Conservation (phyloP, 805 yeast species). For the Lipomyces spencermartinsiae region DNA sequence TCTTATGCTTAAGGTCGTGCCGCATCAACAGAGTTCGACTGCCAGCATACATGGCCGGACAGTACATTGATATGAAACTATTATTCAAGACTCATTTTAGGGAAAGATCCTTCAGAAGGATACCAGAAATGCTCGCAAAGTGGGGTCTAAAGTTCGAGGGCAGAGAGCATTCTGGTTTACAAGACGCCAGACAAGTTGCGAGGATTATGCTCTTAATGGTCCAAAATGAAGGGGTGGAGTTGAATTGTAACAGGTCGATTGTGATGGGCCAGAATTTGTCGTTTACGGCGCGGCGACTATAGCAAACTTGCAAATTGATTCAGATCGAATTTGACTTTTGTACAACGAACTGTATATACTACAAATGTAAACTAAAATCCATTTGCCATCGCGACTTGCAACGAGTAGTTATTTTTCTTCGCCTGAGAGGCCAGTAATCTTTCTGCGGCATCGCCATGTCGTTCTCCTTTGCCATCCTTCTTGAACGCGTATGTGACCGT, state of each 20-base stretch:
- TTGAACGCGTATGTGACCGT: slow-evolving; percentile 74
- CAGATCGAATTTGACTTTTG: background rate
- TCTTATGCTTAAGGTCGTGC: slow-evolving; percentile 31
- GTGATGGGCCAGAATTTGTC: slow-evolving; percentile 16
- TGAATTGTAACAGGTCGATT: slow-evolving; percentile 21
- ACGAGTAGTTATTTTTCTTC: slow-evolving; percentile 46
- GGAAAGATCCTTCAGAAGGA: background rate
- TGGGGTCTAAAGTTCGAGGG: slow-evolving; percentile 28
- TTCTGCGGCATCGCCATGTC: slow-evolving; percentile 83
- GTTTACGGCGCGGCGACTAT: slow-evolving; percentile 20
- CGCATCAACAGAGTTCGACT: slow-evolving; percentile 24
- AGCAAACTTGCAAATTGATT: background rate
- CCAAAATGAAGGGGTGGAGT: background rate
- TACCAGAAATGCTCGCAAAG: slow-evolving; percentile 30
- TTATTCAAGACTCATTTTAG: slow-evolving; percentile 17
- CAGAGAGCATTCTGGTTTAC: slow-evolving; percentile 22
- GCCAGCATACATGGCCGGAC: slow-evolving; percentile 31
- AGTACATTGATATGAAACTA: slow-evolving; percentile 30
- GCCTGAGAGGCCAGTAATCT: slow-evolving; percentile 73
- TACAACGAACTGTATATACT: background rate
- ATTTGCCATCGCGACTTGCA: slow-evolving; percentile 23
- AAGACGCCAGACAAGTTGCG: slow-evolving; percentile 27
- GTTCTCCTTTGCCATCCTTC: slow-evolving; percentile 59
- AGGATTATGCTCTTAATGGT: slow-evolving; percentile 12
- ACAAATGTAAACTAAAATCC: background rate